A percentile compares a stretch with the other conserved stretches of the same genome.
Conservation (phyloP, 2,329 filamentous ascomycete genomes). For the Beauveria sp. region DNA sequence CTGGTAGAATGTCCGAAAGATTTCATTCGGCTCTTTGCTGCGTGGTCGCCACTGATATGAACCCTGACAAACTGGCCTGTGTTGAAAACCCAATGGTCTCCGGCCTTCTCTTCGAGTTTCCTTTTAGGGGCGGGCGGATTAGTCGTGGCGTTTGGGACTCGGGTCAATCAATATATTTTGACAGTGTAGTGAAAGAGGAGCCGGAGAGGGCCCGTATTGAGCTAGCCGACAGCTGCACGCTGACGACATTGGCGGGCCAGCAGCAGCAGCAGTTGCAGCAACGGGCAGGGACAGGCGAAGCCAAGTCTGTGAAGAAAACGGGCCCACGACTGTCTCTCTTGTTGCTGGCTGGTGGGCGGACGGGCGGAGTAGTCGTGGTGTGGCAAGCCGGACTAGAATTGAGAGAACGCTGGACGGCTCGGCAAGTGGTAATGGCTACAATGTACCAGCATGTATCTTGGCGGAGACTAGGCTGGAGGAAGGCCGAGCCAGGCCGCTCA, state of each 20-base stretch:
- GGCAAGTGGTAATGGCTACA: not conserved
- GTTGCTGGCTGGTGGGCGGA: not conserved
- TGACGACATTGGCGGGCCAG: constrained; percentile 9
- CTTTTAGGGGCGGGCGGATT: not conserved
- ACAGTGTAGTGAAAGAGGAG: not conserved
- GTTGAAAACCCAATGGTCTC: not conserved
- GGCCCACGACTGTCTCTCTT: not conserved
- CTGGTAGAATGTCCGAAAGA: not conserved
- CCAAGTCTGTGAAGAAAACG: not conserved
- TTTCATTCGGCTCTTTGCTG: not conserved
- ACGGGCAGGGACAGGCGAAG: no score
- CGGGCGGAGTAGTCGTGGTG: not conserved
- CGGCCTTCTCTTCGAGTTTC: not conserved
- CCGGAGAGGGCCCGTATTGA: not conserved
- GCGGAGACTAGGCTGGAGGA: not conserved
- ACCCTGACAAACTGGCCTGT: no score
- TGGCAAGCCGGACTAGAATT: not conserved
- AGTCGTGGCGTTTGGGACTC: not conserved
- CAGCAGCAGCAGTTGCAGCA: not conserved
- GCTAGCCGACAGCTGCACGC: constrained; percentile 1
- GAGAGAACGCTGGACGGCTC: not conserved
- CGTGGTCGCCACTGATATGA: not conserved
- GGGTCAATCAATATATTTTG: not conserved
- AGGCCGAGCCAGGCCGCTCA: constrained; percentile 2
- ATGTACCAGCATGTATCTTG: no score